phyloP scores from a whole-genome alignment of 306 rosid genomes.

The Fragaria iinumae region DNA sequence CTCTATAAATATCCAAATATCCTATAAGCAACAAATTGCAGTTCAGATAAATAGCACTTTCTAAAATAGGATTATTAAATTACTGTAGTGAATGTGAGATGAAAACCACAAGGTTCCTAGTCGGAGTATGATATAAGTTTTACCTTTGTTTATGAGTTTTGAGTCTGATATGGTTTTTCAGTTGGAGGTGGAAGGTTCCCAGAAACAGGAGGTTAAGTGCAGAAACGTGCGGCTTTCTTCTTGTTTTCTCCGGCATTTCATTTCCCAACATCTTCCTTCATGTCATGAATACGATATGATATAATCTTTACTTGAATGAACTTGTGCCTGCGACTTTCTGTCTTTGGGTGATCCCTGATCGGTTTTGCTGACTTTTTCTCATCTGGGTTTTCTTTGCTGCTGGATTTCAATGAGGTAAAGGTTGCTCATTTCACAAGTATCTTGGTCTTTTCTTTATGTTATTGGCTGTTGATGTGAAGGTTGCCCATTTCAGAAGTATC shows the following conservation, averaged over 20 bases:
- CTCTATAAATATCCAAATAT: neutral
- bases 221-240: conserved; percentile 9
- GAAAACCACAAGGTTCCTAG: neutral
- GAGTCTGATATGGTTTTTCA: neutral
- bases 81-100: neutral
- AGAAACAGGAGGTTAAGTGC: conserved; percentile 5
- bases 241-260: conserved; percentile 18
- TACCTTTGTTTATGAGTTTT: neutral
- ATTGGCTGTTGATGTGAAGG: neutral
- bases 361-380: conserved; percentile 6
- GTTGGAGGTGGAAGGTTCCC: conserved; percentile 31
- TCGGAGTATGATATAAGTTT: neutral
- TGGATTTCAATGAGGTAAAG: conserved; percentile 33
- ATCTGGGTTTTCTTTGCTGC: conserved; percentile 22
- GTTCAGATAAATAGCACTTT: neutral
- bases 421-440: neutral
- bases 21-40: neutral
- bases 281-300: neutral
- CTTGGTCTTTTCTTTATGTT: neutral
- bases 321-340: conserved; percentile 11
- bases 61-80: neutral
- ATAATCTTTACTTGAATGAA: neutral
- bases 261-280: neutral
- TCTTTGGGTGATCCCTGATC: neutral
- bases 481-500: neutral